phyloP scores from a whole-genome alignment of 176 grass and related monocot species.

The Bothriochloa decipiens region DNA sequence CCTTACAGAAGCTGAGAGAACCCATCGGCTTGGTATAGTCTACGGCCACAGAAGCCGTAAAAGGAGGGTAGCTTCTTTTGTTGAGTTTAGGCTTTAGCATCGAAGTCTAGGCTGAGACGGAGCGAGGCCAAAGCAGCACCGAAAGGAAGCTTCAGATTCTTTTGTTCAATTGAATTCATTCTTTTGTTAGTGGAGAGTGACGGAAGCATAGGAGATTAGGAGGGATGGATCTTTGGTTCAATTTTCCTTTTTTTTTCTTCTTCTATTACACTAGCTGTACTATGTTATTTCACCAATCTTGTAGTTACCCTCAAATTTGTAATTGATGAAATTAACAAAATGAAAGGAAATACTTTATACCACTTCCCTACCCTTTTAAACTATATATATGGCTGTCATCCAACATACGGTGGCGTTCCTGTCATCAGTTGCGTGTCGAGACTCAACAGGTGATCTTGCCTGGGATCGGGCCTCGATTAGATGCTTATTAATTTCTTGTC shows the following conservation, averaged over 20 bases:
- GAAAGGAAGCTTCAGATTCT: slow-evolving; percentile 61
- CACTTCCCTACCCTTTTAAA: neutral
- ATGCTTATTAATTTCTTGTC: slow-evolving; percentile 38
- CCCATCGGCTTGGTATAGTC: neutral
- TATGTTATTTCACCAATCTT: slow-evolving; percentile 50
- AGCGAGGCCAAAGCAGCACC: slow-evolving; percentile 9
- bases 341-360: slow-evolving; percentile 29
- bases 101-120: slow-evolving; percentile 1
- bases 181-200: slow-evolving; percentile 55
- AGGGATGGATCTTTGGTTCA: slow-evolving; percentile 52
- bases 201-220: slow-evolving; percentile 49
- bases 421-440: slow-evolving; percentile 19
- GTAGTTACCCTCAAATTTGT: slow-evolving; percentile 60
- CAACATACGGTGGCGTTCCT: neutral
- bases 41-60: neutral
- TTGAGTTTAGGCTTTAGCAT: neutral
- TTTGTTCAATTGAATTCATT: slow-evolving; percentile 71
- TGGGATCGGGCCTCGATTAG: slow-evolving; percentile 41
- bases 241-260: slow-evolving; percentile 6
- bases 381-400: neutral
- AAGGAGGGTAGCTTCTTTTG: slow-evolving; percentile 17
- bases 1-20: neutral
- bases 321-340: slow-evolving; percentile 56
- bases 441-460: slow-evolving; percentile 37
- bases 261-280: slow-evolving; percentile 37